Conservation (phyloP, 768 basidiomycete genomes). For the Sistotremastrum suecicum region DNA sequence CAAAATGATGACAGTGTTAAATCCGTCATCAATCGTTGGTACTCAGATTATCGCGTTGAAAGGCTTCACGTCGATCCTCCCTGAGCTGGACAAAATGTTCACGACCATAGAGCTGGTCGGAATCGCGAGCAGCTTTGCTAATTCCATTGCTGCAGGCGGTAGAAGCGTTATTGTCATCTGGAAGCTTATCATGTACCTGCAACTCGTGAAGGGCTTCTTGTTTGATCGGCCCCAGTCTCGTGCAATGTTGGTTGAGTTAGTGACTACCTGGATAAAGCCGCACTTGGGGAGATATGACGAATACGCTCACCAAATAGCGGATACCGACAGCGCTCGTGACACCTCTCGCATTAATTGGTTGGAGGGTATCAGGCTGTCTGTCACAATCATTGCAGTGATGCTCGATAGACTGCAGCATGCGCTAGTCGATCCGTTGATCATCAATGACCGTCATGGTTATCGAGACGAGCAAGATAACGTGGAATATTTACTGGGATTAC, state of each 20-base stretch:
- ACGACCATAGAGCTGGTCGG: slow-evolving; percentile 72
- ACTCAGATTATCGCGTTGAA: slow-evolving; percentile 91
- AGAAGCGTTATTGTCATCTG: slow-evolving; percentile 86
- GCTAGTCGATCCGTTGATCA: slow-evolving; percentile 51
- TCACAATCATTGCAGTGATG: slow-evolving; percentile 81
- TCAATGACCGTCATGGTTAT: slow-evolving; percentile 44
- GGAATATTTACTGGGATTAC: slow-evolving; percentile 65
- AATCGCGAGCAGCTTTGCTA: slow-evolving; percentile 71
- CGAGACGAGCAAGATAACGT: slow-evolving; percentile 85
- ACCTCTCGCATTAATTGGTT: slow-evolving; percentile 75
- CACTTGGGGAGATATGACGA: slow-evolving; percentile 90
- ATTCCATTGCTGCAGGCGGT: slow-evolving; percentile 54
- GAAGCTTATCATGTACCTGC: slow-evolving; percentile 89
- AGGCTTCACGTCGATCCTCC: slow-evolving; percentile 84
- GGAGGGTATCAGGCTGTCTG: slow-evolving; percentile 79
- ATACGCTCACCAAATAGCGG: slow-evolving; percentile 46
- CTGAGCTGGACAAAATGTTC: slow-evolving; percentile 75
- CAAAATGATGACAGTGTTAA: slow-evolving; percentile 70
- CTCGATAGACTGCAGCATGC: slow-evolving; percentile 79
- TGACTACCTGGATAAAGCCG: slow-evolving; percentile 90
- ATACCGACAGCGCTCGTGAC: slow-evolving; percentile 54
- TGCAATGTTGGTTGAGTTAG: slow-evolving; percentile 66
- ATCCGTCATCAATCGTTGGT: slow-evolving; percentile 82
- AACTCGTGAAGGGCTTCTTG: slow-evolving; percentile 77
- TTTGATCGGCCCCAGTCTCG: slow-evolving; percentile 77